Conservation (phyloP, 2,329 filamentous ascomycete species). For the Pseudopithomyces chartarum region DNA sequence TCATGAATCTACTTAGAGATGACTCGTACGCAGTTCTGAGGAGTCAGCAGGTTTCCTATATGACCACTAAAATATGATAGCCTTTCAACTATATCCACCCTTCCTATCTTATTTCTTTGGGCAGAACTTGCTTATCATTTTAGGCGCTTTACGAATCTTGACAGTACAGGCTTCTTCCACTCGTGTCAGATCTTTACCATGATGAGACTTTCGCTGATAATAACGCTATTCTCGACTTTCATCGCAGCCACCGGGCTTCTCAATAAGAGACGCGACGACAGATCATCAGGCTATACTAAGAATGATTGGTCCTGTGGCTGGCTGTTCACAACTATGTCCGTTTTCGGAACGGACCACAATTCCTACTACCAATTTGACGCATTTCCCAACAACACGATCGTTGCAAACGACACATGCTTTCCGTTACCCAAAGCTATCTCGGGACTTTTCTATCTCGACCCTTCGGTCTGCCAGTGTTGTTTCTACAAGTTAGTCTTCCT, state of each 20-base stretch:
- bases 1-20: no score
- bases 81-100: no score
- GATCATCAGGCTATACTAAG: not conserved
- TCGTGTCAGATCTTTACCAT: no score
- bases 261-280: not conserved
- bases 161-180: no score
- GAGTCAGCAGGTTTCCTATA: no score
- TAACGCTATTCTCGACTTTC: not conserved
- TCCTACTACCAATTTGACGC: not conserved
- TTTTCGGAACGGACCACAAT: not conserved
- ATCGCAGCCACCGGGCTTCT: not conserved
- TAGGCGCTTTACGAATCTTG: no score
- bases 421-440: not conserved
- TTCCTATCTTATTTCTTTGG: no score
- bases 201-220: no score
- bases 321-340: not conserved
- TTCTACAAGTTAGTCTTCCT: not conserved
- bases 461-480: not conserved
- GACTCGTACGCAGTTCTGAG: no score
- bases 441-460: not conserved
- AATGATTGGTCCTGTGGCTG: not conserved
- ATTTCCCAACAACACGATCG: not conserved
- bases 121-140: no score
- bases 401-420: not conserved
- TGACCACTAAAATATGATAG: no score